These are phyloP conservation scores for Xylaria acuta DNA, from an alignment of 495 filamentous ascomycete genomes.

Conservation along the genomic window DNA sequence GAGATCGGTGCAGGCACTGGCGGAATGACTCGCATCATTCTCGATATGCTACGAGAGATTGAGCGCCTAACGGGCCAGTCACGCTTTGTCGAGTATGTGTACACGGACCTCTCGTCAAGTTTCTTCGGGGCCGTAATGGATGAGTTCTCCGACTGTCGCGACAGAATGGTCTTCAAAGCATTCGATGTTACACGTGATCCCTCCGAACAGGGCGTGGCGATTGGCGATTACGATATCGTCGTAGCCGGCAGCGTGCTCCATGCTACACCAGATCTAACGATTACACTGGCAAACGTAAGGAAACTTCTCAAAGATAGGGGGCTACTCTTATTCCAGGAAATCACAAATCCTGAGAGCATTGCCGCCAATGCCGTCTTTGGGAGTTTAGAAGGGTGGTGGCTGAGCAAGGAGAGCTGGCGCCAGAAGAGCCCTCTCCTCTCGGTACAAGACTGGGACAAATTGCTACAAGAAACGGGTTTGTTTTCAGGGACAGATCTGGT, in stretches of 20 bases:
- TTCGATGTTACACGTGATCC: neutral
- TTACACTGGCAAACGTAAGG: neutral
- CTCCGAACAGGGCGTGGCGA: neutral
- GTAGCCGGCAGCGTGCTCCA: neutral
- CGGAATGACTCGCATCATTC: neutral
- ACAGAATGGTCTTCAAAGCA: no score
- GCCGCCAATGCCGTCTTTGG: neutral
- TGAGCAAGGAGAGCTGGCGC: neutral
- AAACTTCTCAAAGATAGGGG: neutral
- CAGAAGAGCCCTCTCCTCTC: neutral
- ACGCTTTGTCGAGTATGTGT: neutral
- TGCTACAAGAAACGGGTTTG: neutral
- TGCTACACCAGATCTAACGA: neutral
- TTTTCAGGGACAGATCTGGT: neutral
- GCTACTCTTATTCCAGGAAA: neutral
- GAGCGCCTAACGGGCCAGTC: neutral
- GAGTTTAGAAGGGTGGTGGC: neutral
- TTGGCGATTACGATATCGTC: neutral
- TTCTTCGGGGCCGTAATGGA: neutral
- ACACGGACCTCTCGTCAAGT: neutral
- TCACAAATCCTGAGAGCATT: neutral
- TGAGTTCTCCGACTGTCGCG: no score
- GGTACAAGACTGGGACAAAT: neutral
- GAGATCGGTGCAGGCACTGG: neutral
- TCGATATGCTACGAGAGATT: neutral